Percentiles rank a stretch among this genome's conserved stretches.
Evolutionary conservation across 1,139 yeast species (phyloP).

Genomic region (Candida tetrigidarum): DNA sequence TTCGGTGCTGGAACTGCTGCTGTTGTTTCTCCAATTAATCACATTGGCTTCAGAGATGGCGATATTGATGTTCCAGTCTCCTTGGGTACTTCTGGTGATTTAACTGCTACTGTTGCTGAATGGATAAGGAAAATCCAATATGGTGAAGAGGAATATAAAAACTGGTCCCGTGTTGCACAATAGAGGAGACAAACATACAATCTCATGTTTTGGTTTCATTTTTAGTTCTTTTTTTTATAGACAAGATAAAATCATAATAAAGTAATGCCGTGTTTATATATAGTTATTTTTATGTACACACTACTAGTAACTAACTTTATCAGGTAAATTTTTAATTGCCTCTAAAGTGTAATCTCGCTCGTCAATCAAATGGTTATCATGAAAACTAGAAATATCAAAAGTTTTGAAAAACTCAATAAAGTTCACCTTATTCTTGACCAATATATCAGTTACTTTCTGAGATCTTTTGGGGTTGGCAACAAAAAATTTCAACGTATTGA

Average conservation of each 20-base stretch:
- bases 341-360: conserved; percentile 82
- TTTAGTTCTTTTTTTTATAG: neutral
- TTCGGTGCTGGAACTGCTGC: conserved; percentile 99
- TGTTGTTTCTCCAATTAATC: conserved; percentile 89
- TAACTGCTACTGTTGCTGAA: conserved; percentile 74
- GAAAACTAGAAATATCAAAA: conserved; percentile 66
- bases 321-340: conserved; percentile 73
- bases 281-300: too few species aligned
- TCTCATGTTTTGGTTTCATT: neutral
- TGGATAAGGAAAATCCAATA: conserved; percentile 94
- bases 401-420: conserved; percentile 69
- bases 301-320: conserved; percentile 20
- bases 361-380: conserved; percentile 71
- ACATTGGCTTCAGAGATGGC: conserved; percentile 78
- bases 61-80: conserved; percentile 76
- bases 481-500: conserved; percentile 89
- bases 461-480: conserved; percentile 94
- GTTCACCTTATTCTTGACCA: conserved; percentile 80
- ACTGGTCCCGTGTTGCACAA: conserved; percentile 58
- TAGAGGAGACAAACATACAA: conserved; percentile 8
- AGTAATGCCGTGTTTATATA: neutral
- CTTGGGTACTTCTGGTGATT: conserved; percentile 81
- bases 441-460: conserved; percentile 76
- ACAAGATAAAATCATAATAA: neutral
- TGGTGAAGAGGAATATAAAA: conserved; percentile 73